phyloP scores from a whole-genome alignment of 2,329 filamentous ascomycete species.

The Geosmithia flava region DNA sequence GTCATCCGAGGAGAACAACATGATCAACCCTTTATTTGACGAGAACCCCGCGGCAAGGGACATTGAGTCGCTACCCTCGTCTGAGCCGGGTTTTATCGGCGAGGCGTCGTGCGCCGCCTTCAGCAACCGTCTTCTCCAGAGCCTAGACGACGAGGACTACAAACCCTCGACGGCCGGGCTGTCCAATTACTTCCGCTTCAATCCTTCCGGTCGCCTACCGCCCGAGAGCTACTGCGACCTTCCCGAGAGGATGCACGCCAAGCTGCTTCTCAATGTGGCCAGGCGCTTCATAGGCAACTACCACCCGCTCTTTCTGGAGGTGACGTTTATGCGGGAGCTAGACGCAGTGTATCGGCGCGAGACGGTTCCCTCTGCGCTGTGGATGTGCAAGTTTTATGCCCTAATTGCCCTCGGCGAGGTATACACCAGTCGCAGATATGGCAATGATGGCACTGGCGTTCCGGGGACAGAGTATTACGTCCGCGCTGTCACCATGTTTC shows the following conservation, averaged over 20 bases:
- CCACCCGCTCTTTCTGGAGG: constrained; percentile 19
- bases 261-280: constrained; percentile 14
- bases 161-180: constrained; percentile 12
- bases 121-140: constrained; percentile 14
- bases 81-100: constrained; percentile 13
- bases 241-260: constrained; percentile 15
- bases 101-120: constrained; percentile 17
- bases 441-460: constrained; percentile 15
- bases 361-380: constrained; percentile 12
- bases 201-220: neutral
- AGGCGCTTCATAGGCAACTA: constrained; percentile 17
- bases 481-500: constrained; percentile 22
- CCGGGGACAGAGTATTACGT: constrained; percentile 30
- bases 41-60: constrained; percentile 2
- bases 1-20: constrained; percentile 12
- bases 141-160: constrained; percentile 12
- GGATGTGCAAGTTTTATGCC: constrained; percentile 29
- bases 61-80: constrained; percentile 2
- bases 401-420: constrained; percentile 31
- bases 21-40: constrained; percentile 14
- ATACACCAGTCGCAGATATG: constrained; percentile 23
- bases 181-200: constrained; percentile 12
- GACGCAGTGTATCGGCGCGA: constrained; percentile 21
- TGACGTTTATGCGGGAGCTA: constrained; percentile 20
- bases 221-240: constrained; percentile 4